These are phyloP conservation scores for Crucihimalaya himalaica DNA, from an alignment of 345 rosid species.

Conservation along the genomic window DNA sequence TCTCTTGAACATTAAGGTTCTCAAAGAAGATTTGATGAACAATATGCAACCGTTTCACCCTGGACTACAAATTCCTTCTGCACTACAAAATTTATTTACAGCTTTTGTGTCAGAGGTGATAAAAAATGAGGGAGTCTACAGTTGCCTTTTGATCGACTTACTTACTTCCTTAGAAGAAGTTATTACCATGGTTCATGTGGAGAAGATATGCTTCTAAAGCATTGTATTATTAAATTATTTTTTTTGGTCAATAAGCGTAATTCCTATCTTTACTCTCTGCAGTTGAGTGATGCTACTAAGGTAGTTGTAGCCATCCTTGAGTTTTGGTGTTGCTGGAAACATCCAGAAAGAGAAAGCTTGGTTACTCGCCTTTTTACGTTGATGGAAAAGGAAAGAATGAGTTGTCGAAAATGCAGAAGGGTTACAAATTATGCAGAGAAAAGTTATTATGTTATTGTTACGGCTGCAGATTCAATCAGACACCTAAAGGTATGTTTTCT, in stretches of 20 bases:
- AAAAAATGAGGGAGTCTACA: constrained; percentile 15
- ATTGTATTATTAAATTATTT: background rate
- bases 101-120: background rate
- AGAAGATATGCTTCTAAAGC: background rate
- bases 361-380: constrained; percentile 3
- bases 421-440: background rate
- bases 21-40: constrained; percentile 11
- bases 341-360: background rate
- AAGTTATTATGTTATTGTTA: background rate
- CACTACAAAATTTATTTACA: background rate
- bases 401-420: constrained; percentile 13
- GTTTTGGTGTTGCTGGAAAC: constrained; percentile 1
- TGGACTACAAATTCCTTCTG: background rate
- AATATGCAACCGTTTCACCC: background rate
- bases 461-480: constrained; percentile 15
- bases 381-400: background rate
- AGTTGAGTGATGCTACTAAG: constrained; percentile 2
- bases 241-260: background rate
- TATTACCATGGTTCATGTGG: constrained; percentile 13
- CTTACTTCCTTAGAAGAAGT: constrained; percentile 18
- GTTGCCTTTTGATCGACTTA: constrained; percentile 9
- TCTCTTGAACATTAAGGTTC: constrained; percentile 10
- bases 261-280: background rate
- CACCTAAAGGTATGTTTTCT: constrained; percentile 18
- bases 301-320: constrained; percentile 23